phyloP scores from a whole-genome alignment of 2,329 filamentous ascomycete genomes.

The Reticulascus tulasneorum region DNA sequence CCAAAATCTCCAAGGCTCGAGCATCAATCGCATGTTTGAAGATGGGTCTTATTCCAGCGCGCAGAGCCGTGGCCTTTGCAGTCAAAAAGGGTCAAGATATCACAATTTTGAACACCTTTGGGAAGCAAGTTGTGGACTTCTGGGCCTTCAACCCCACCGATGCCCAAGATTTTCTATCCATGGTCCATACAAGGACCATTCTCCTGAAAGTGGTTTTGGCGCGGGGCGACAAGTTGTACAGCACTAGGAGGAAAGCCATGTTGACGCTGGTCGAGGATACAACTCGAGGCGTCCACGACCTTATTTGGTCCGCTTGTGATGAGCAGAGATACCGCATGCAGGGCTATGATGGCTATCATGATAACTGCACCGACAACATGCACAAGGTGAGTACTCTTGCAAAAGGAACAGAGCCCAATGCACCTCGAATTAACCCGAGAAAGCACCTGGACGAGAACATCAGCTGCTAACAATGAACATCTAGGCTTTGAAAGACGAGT shows the following conservation, averaged over 20 bases:
- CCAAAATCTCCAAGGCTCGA: no score
- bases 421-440: no score
- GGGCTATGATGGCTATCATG: constrained; percentile 31
- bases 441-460: not conserved
- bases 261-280: constrained; percentile 32
- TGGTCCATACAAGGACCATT: constrained; percentile 33
- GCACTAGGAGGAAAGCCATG: constrained; percentile 30
- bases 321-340: constrained; percentile 31
- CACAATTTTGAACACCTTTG: constrained; percentile 42
- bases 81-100: constrained; percentile 33
- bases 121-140: constrained; percentile 46
- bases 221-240: constrained; percentile 29
- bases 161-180: constrained; percentile 28
- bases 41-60: constrained; percentile 40
- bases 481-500: constrained; percentile 20
- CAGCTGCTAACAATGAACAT: no score
- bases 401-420: no score
- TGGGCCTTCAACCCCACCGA: constrained; percentile 39
- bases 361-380: constrained; percentile 36
- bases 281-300: constrained; percentile 32
- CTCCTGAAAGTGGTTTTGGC: constrained; percentile 22
- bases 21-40: no score
- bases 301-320: constrained; percentile 36
- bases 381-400: constrained; percentile 16
- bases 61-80: constrained; percentile 34